phyloP scores from a whole-genome alignment of 73 alveolate genomes.

The Paramecium caudatum region DNA sequence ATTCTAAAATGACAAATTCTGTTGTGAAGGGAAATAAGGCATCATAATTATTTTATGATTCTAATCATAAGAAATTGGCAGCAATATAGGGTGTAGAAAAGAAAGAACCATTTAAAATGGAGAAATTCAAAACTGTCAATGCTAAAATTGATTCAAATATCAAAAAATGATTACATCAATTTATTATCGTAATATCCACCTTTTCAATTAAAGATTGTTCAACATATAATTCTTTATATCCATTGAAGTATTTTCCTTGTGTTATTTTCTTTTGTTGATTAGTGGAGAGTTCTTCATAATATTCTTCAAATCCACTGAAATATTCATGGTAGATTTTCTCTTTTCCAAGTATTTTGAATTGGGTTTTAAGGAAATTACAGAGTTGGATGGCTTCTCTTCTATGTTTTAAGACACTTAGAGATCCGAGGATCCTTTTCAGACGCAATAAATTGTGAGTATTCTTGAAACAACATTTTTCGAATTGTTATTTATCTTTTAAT shows the following conservation, averaged over 20 bases:
- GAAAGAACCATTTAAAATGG: conserved; percentile 71
- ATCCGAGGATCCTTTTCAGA: not conserved
- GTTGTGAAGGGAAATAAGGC: conserved; percentile 24
- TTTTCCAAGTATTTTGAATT: not conserved
- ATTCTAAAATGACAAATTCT: conserved; percentile 17
- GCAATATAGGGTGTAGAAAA: conserved; percentile 45
- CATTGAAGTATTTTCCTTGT: not conserved
- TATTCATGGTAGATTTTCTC: not conserved
- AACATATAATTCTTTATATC: not conserved
- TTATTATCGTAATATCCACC: not conserved
- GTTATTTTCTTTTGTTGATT: not conserved
- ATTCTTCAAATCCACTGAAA: conserved; percentile 25
- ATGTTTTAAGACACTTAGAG: conserved; percentile 46
- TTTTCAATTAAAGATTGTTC: not conserved
- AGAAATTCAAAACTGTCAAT: conserved; percentile 65
- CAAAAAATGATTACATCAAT: conserved; percentile 33
- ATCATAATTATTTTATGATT: conserved; percentile 35
- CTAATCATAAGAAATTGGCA: conserved; percentile 58
- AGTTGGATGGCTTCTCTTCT: conserved; percentile 13
- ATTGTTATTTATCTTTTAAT: not conserved
- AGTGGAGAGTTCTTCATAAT: not conserved
- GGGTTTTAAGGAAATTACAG: not conserved
- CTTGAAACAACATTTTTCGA: conserved; percentile 1
- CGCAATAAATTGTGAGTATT: conserved; percentile 40
- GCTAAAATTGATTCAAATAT: conserved; percentile 57